Base-by-base conservation (phyloP, 768 basidiomycete species). In the Tylopilus balloui region DNA sequence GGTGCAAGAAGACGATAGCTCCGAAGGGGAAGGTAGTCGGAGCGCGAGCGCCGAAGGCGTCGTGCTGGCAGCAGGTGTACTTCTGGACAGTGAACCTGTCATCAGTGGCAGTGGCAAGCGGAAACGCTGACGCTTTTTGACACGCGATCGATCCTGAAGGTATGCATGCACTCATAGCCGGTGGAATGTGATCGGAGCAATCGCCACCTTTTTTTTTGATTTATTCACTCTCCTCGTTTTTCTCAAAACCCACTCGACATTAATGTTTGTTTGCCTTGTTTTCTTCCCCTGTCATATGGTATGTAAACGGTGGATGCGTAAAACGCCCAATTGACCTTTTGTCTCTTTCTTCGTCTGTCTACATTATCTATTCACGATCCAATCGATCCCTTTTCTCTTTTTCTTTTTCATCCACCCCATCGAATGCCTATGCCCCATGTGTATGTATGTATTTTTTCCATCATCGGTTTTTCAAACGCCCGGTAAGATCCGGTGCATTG, bases 51-150 rank as follows among this genome's bases (percentile, higher is more conserved):
- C 53, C 20, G 60, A 62, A 6, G 47, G 50, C 3, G 35, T 36
- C 11, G 19, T 34, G n/a, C n/a, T 34, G 32, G 8, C n/a, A 34
- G n/a, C 35, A 2, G 35, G 35, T 20, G 19, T 20, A 9, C 9
- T 36, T 10, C 24, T 37, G 0, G 51, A 28, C 9, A 3, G 24
- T 2, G 60, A 60, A 4, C 51, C 54, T 13, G 23, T 61, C 25
- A 29, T 61, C 12, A 63, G 57, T 37, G 60, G 57, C 12, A 63
- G 57, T 37, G 60, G 57, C 29, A 61, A 61, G 45, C 60, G 60
- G 47, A 61, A 61, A 29, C 60, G 59, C 44, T 61, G 38, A 61
- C 17, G 17, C 28, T 28, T n/a, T n/a, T n/a, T 7, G 27, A 7
- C n/a, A 34, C 28, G 24, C n/a, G 7, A 35, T 35, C 17, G 3